Evolutionary conservation across 108 stramenopile genomes (phyloP).

Genomic region (Fistulifera solaris): DNA sequence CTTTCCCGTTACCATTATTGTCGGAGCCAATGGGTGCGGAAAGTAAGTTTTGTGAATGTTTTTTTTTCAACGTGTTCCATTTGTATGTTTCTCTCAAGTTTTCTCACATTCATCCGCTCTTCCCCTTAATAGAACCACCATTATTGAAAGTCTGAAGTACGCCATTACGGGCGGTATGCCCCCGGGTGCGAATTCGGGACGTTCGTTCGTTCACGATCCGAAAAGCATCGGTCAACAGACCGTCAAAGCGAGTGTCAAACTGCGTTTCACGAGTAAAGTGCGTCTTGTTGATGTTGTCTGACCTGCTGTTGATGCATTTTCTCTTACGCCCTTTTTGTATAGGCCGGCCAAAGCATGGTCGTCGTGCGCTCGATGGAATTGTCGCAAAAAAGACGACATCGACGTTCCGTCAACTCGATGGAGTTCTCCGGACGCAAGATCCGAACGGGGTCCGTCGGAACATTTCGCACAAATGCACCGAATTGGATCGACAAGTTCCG

Average conservation of each 20-base stretch:
- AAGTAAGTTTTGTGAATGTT: slow-evolving; percentile 17
- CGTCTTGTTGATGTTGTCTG: not conserved
- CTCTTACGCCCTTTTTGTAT: not conserved
- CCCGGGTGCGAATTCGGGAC: slow-evolving; percentile 86
- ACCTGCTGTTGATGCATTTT: not conserved
- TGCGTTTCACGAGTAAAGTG: slow-evolving; percentile 61
- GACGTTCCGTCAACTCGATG: slow-evolving; percentile 87
- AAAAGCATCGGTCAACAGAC: slow-evolving; percentile 41
- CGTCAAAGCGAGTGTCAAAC: slow-evolving; percentile 81
- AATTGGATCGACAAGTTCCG: slow-evolving; percentile 87
- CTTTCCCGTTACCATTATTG: slow-evolving; percentile 97
- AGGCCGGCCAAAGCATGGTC: slow-evolving; percentile 71
- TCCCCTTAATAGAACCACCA: slow-evolving; percentile 90
- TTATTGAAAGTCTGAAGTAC: slow-evolving; percentile 98
- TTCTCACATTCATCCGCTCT: no score
- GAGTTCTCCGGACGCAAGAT: slow-evolving; percentile 68
- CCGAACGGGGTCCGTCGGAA: slow-evolving; percentile 50
- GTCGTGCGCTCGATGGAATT: slow-evolving; percentile 88
- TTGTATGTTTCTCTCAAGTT: not conserved
- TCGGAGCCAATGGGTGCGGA: slow-evolving; percentile 84
- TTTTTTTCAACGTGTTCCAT: not conserved
- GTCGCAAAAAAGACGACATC: slow-evolving; percentile 75
- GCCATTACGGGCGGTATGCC: slow-evolving; percentile 91
- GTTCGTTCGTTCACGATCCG: slow-evolving; percentile 92
- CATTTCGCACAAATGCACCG: slow-evolving; percentile 85